phyloP scores from a whole-genome alignment of 2,329 filamentous ascomycete genomes.

The Aspergillus viridinutans region DNA sequence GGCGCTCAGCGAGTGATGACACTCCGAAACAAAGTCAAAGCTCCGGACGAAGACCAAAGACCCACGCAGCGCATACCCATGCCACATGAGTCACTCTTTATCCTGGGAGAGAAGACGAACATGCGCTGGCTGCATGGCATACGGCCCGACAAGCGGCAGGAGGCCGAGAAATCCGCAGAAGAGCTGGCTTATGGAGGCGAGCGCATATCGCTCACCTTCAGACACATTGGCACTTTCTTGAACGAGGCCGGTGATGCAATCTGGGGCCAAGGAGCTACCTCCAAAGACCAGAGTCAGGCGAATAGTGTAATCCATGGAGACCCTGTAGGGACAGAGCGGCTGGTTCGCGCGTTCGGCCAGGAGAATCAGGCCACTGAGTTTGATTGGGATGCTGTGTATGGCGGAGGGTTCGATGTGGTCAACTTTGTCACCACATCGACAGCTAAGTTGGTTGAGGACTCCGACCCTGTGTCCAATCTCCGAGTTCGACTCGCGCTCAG shows the following conservation, averaged over 20 bases:
- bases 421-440: slow-evolving; percentile 42
- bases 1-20: slow-evolving; percentile 88
- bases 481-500: slow-evolving; percentile 35
- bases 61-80: slow-evolving; percentile 65
- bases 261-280: slow-evolving; percentile 85
- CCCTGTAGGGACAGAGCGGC: slow-evolving; percentile 54
- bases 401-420: slow-evolving; percentile 73
- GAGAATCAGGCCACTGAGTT: slow-evolving; percentile 75
- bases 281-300: slow-evolving; percentile 61
- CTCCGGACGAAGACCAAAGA: slow-evolving; percentile 36
- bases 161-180: slow-evolving; percentile 60
- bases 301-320: slow-evolving; percentile 65
- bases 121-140: slow-evolving; percentile 89
- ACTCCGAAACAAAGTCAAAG: slow-evolving; percentile 64
- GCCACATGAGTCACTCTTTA: slow-evolving; percentile 84
- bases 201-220: slow-evolving; percentile 88
- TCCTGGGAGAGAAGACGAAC: slow-evolving; percentile 78
- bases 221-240: slow-evolving; percentile 82
- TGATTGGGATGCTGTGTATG: slow-evolving; percentile 71
- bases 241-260: slow-evolving; percentile 61
- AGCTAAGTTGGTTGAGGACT: slow-evolving; percentile 28
- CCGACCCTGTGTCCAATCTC: slow-evolving; percentile 33
- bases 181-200: slow-evolving; percentile 71
- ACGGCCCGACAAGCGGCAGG: slow-evolving; percentile 72
- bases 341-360: slow-evolving; percentile 75